These are phyloP conservation scores for Cryptococcus maquisensis DNA, from an alignment of 1,284 basidiomycete genomes.

Conservation along the genomic window DNA sequence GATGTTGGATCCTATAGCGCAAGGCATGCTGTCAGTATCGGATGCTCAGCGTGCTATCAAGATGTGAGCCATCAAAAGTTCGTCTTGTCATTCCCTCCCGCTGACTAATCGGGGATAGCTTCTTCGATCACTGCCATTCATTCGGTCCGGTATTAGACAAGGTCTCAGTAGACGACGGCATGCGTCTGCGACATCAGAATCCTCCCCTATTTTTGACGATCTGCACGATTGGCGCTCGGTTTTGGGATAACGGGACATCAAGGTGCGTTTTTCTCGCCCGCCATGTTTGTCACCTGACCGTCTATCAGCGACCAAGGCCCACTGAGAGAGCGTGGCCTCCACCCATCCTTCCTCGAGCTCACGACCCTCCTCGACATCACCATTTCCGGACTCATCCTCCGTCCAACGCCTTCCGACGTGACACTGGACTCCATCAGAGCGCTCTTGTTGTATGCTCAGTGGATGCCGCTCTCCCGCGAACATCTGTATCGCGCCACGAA, in stretches of 20 bases:
- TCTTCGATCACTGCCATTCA: conserved; percentile 4
- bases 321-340: background rate
- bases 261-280: too few relatives aligned
- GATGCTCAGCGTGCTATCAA: background rate
- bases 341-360: conserved; percentile 1
- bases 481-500: background rate
- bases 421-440: conserved; percentile 5
- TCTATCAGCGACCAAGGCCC: background rate
- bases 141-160: background rate
- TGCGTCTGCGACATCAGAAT: too few relatives aligned
- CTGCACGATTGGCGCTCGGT: too few relatives aligned
- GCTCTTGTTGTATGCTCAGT: conserved; percentile 7
- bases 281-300: background rate
- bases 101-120: background rate
- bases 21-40: background rate
- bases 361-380: conserved; percentile 2
- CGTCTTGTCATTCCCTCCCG: background rate
- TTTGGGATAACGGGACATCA: too few relatives aligned
- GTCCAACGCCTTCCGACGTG: conserved; percentile 2
- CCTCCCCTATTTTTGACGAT: too few relatives aligned
- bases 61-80: conserved; percentile 1
- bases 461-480: conserved; percentile 5
- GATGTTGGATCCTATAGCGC: conserved; percentile 1
- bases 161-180: background rate
- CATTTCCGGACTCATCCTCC: conserved; percentile 1